Evolutionary conservation across 2,329 filamentous ascomycete genomes (phyloP).

Genomic region (Microcyclospora pomicola): DNA sequence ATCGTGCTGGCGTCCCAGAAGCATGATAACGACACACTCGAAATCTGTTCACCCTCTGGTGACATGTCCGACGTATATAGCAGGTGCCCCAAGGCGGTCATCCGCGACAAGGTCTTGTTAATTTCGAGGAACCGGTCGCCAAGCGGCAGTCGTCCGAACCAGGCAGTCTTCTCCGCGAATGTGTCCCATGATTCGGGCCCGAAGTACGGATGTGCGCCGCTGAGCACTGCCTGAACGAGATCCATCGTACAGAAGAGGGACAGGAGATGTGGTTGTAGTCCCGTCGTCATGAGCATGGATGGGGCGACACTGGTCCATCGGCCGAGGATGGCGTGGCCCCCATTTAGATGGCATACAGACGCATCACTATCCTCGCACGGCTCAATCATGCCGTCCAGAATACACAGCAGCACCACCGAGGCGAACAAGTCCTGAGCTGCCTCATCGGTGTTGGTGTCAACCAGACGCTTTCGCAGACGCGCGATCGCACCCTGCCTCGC

Average conservation of each 20-base stretch:
- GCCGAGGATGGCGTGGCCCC: constrained; percentile 9
- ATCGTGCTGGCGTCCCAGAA: constrained; percentile 2
- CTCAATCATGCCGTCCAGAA: too few relatives aligned
- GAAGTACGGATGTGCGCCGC: constrained; percentile 6
- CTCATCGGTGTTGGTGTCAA: too few relatives aligned
- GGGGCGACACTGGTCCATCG: constrained; percentile 5
- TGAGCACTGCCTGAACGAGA: constrained; percentile 5
- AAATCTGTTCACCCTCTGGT: neutral
- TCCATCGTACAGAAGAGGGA: constrained; percentile 8
- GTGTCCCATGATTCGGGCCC: constrained; percentile 3
- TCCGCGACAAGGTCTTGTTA: constrained; percentile 3
- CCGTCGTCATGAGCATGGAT: constrained; percentile 4
- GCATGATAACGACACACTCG: neutral
- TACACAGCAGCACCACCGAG: too few relatives aligned
- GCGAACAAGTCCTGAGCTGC: too few relatives aligned
- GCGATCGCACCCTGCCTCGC: too few relatives aligned
- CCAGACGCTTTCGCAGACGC: too few relatives aligned
- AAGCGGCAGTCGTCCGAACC: constrained; percentile 5
- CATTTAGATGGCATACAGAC: neutral
- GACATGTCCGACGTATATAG: constrained; percentile 1
- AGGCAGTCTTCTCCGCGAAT: constrained; percentile 6
- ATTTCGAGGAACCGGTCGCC: constrained; percentile 4
- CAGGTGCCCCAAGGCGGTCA: constrained; percentile 4
- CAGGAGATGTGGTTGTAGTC: constrained; percentile 6
- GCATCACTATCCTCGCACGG: too few relatives aligned